Evolutionary conservation across 1,284 basidiomycete species (phyloP).

Genomic region (Albatrellus sp.): DNA sequence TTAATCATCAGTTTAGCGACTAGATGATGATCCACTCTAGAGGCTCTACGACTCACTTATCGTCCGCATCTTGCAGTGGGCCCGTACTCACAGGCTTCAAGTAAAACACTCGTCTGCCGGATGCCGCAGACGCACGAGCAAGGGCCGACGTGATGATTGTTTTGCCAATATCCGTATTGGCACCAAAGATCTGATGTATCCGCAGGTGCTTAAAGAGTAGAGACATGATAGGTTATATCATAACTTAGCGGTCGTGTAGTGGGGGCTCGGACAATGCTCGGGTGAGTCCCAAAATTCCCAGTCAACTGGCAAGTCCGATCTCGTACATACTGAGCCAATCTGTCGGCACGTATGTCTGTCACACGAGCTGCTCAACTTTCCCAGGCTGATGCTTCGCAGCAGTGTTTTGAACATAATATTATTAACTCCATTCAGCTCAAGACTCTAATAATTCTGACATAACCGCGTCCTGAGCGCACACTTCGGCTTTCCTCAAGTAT

Average conservation of each 20-base stretch:
- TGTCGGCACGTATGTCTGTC: not conserved
- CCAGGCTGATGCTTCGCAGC: no score
- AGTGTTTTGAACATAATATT: no score
- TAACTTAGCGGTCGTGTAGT: not conserved
- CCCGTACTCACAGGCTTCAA: slow-evolving; percentile 91
- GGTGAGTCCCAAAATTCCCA: no score
- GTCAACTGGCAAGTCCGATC: not conserved
- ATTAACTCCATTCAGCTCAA: no score
- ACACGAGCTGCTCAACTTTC: no score
- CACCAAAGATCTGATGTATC: slow-evolving; percentile 83
- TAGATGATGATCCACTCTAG: not conserved
- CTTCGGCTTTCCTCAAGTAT: no score
- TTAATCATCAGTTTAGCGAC: slow-evolving; percentile 3
- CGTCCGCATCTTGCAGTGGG: slow-evolving; percentile 67
- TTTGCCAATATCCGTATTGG: slow-evolving; percentile 89
- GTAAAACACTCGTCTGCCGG: slow-evolving; percentile 53
- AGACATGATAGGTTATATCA: slow-evolving; percentile 24
- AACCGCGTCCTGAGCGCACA: no score
- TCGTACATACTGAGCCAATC: not conserved
- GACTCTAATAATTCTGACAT: no score
- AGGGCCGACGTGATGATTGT: slow-evolving; percentile 81
- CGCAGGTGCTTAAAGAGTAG: slow-evolving; percentile 69
- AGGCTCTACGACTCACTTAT: slow-evolving; percentile 39
- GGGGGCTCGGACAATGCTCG: not conserved
- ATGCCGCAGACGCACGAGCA: slow-evolving; percentile 55